phyloP scores from a whole-genome alignment of 495 filamentous ascomycete species.

The Neurospora discreta region DNA sequence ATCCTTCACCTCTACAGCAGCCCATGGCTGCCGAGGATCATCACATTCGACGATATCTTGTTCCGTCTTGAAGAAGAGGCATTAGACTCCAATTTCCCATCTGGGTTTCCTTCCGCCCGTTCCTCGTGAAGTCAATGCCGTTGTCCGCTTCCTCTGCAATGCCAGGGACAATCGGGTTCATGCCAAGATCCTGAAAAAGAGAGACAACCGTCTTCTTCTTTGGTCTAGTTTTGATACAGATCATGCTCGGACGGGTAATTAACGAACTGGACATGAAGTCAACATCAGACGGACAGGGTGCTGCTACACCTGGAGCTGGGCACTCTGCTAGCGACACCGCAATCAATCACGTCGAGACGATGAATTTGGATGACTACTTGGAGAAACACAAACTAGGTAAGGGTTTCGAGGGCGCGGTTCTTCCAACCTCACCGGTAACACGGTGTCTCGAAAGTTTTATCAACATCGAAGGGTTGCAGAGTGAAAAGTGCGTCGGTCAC shows the following conservation, averaged over 20 bases:
- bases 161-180: neutral
- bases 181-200: neutral
- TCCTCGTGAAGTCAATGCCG: neutral
- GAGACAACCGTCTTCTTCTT: constrained; percentile 1
- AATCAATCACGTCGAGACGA: too few relatives aligned
- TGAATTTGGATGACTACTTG: neutral
- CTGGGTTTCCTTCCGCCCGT: neutral
- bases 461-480: constrained; percentile 1
- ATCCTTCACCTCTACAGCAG: constrained; percentile 7
- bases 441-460: constrained; percentile 4
- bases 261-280: neutral
- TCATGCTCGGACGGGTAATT: neutral
- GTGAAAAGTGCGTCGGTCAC: neutral
- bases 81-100: neutral
- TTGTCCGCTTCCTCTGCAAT: neutral
- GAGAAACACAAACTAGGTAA: too few relatives aligned
- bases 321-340: neutral
- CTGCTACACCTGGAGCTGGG: neutral
- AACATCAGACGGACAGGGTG: neutral
- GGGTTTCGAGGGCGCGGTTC: neutral
- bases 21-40: constrained; percentile 3
- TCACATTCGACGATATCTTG: constrained; percentile 6
- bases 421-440: neutral
- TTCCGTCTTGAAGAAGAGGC: neutral
- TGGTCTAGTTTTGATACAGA: neutral